Conservation (phyloP, 306 rosid species). For the Corylus americana region DNA sequence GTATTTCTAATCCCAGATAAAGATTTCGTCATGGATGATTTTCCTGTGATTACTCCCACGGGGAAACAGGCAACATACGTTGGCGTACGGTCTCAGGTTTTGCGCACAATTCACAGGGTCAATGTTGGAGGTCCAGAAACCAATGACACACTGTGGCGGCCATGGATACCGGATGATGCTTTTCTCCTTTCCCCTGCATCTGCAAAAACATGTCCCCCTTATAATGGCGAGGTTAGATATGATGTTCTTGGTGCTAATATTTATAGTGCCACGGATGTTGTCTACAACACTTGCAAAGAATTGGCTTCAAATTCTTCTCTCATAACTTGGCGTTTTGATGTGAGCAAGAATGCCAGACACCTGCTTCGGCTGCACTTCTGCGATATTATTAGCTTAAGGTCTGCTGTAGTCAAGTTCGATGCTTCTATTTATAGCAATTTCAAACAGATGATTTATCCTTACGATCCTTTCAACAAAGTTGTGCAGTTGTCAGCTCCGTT, state of each 20-base stretch:
- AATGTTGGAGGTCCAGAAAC: slow-evolving; percentile 36
- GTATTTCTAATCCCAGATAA: slow-evolving; percentile 32
- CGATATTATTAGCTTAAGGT: not conserved
- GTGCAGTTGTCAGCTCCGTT: slow-evolving; percentile 3
- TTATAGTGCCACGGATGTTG: slow-evolving; percentile 22
- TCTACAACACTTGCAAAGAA: slow-evolving; percentile 31
- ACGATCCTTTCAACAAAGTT: fast-evolving
- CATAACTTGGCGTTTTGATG: slow-evolving; percentile 38
- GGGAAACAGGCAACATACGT: not conserved
- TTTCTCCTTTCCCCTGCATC: not conserved
- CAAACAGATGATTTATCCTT: not conserved
- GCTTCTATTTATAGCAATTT: not conserved
- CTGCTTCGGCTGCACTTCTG: slow-evolving; percentile 46
- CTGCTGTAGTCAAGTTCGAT: fast-evolving
- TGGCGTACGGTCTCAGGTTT: not conserved
- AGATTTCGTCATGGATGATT: fast-evolving
- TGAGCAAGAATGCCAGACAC: slow-evolving; percentile 24
- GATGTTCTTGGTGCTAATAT: not conserved
- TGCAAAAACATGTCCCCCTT: not conserved
- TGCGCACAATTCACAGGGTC: slow-evolving; percentile 26
- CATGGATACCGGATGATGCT: not conserved
- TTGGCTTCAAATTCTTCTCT: not conserved
- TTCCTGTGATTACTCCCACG: not conserved
- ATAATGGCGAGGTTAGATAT: fast-evolving
- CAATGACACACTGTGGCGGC: slow-evolving; percentile 6